Conservation (phyloP, 768 basidiomycete genomes). For the Termitomyces sp. region DNA sequence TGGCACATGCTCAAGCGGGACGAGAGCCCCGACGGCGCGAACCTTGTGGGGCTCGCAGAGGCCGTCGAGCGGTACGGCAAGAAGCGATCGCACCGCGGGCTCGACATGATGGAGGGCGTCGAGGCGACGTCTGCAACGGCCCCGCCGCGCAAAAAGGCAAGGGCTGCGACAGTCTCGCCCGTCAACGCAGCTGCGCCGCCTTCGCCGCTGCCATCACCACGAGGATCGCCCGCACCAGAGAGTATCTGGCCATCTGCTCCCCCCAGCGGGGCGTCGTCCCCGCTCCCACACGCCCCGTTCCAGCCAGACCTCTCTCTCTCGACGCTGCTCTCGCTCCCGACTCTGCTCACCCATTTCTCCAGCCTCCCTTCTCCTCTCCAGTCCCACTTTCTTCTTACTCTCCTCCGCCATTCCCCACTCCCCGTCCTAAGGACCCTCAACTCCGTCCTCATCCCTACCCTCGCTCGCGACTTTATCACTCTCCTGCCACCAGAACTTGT, state of each 20-base stretch:
- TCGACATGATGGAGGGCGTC: slow-evolving; percentile 48
- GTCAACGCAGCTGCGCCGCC: slow-evolving; percentile 74
- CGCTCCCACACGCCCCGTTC: slow-evolving; percentile 62
- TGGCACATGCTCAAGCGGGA: slow-evolving; percentile 76
- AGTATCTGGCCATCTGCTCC: slow-evolving; percentile 77
- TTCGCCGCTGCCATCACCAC: slow-evolving; percentile 80
- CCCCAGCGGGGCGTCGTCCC: slow-evolving; percentile 73
- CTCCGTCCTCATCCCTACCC: slow-evolving; percentile 81
- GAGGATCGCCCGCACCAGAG: slow-evolving; percentile 76
- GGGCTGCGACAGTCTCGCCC: slow-evolving; percentile 58
- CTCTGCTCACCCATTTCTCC: slow-evolving; percentile 77
- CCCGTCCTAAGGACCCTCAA: slow-evolving; percentile 88
- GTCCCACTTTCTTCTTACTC: slow-evolving; percentile 89
- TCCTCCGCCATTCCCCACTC: slow-evolving; percentile 87
- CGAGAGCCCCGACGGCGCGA: slow-evolving; percentile 42
- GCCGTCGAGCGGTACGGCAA: slow-evolving; percentile 86
- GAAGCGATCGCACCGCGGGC: slow-evolving; percentile 68
- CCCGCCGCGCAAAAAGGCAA: slow-evolving; percentile 75
- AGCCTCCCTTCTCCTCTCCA: slow-evolving; percentile 77
- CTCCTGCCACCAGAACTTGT: slow-evolving; percentile 90
- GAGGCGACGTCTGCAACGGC: slow-evolving; percentile 41
- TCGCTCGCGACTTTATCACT: slow-evolving; percentile 92
- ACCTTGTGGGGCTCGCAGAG: slow-evolving; percentile 63
- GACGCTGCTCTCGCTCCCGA: slow-evolving; percentile 81
- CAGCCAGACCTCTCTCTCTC: slow-evolving; percentile 81